Evolutionary conservation across 2,329 filamentous ascomycete species (phyloP), one percentile per base, ranked within the genome.

Genomic region (Chaetomium globosum): DNA sequence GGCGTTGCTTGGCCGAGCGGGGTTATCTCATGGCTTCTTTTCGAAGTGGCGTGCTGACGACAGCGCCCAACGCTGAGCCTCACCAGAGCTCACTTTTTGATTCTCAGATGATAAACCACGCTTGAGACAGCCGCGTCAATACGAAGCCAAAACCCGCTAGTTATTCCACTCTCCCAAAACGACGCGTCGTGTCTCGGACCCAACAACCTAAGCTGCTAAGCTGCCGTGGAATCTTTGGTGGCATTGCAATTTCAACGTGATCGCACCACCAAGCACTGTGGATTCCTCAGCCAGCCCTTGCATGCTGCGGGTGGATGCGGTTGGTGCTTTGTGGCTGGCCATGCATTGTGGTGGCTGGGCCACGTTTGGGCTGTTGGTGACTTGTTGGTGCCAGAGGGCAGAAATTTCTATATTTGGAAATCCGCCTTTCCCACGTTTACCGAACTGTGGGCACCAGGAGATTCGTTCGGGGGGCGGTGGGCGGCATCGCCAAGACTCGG

Each of bases 401-500:
- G 19, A 57, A 57, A 21, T 57, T 59, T 43, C 56, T 66, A 66
- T 48, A 56, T 66, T 63, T 63, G 60, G 64, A 63, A 63, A 51
- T 21, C 36, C 19, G 56, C 36, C 39, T 46, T n/a, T 39, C n/a
- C 63, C 58, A 46, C n/a, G 53, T 36, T 43, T 46, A 21, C 46
- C 55, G 59, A 26, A 10, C 9, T 21, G 33, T 33, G 54, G 52
- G 51, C 39, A 43, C 39, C 39, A 43, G 16, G 5, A 43, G 5
- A 5, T 5, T n/a, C 39, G n/a, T n/a, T n/a, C n/a, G n/a, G 28
- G 9, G 9, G 33, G 31, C 51, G 62, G 55, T 63, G 61, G 54
- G 61, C 28, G 19, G 13, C 9, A 21, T 48, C 26, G 48, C 48
- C 61, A 28, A 59, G 60, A 46, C 54, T 33, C 48, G 61, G 31